Conservation (phyloP, 2,329 filamentous ascomycete species). For the Penicillium polonicum region DNA sequence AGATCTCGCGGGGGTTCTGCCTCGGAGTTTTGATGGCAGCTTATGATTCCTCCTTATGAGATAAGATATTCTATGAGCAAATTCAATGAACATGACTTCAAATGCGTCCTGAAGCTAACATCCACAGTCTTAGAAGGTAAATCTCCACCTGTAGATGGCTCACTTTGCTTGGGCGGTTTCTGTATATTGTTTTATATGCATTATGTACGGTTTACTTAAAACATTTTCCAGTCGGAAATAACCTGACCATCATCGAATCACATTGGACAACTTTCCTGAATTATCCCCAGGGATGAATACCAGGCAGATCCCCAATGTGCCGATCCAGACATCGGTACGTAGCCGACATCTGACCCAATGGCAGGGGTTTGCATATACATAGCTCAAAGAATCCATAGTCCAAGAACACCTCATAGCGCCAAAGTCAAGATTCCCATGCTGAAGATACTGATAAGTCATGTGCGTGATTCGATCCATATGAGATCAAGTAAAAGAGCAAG, state of each 20-base stretch:
- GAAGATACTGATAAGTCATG: constrained; percentile 1
- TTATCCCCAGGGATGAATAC: not conserved
- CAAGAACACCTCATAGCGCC: constrained; percentile 7
- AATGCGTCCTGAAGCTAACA: not conserved
- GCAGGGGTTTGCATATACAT: not conserved
- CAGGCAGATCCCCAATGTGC: not conserved
- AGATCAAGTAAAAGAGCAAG: not conserved
- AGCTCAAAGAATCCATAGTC: not conserved
- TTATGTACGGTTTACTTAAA: not conserved
- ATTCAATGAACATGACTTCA: not conserved
- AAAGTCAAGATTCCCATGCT: constrained; percentile 4
- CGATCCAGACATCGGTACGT: not conserved
- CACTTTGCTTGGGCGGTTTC: not conserved
- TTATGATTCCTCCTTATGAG: not conserved
- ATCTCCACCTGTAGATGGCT: not conserved
- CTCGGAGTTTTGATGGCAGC: not conserved
- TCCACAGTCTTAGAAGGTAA: not conserved
- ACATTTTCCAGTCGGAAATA: not conserved
- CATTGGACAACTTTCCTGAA: not conserved
- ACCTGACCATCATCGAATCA: not conserved
- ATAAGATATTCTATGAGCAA: not conserved
- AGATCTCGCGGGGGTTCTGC: not conserved
- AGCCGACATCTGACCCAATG: not conserved
- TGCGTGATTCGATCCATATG: not conserved
- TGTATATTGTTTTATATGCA: constrained; percentile 9